Base-by-base conservation (phyloP, 805 yeast genomes). In the Starmerella kuoi region DNA sequence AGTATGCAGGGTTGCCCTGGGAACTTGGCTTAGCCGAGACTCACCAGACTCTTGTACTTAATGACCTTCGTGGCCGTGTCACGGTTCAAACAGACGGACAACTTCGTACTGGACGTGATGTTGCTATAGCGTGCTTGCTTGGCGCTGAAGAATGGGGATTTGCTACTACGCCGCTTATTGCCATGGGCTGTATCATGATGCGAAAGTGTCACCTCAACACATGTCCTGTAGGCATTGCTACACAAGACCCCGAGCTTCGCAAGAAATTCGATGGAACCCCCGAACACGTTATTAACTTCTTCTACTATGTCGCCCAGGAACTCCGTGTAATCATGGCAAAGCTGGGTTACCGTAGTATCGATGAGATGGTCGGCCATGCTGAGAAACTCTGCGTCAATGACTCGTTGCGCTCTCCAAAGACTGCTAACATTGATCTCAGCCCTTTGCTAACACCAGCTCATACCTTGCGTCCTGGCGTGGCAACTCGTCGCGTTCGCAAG, bases 101-200 rank as follows among this genome's bases (percentile, higher is more conserved):
- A 69, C 66, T 88, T 54, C 82, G 94, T 65, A 88, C 97, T 17
- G 97, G 97, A 51, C 78, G 95, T 56, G 98, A 88, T 66, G 79
- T 88, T 48, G 97, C 97, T 12, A 76, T 91, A 62, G 98, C 97
- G 6, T 83, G 95, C 61, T 68, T 88, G 60, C 70, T 88, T 25
- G 98, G 98, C 64, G 98, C 98, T 42, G 98, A 88, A 64, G 95
- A 91, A 61, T 91, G 94, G 81, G 95, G 97, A 24, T 79, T 91
- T 59, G 98, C 98, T 23, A 88, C 98, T 22, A 79, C 95, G 51
- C 97, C 98, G 32, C 73, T 88, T 61, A 87, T 88, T 55, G 91
- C 96, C 26, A 76, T 88, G 87, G 97, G 97, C 48, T 88, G 98
- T 70, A 81, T 88, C 61, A 79, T 86, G 84, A 80, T 87, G 82